Base-by-base conservation (phyloP, 2,329 filamentous ascomycete species). In the Colletotrichum incanum region DNA sequence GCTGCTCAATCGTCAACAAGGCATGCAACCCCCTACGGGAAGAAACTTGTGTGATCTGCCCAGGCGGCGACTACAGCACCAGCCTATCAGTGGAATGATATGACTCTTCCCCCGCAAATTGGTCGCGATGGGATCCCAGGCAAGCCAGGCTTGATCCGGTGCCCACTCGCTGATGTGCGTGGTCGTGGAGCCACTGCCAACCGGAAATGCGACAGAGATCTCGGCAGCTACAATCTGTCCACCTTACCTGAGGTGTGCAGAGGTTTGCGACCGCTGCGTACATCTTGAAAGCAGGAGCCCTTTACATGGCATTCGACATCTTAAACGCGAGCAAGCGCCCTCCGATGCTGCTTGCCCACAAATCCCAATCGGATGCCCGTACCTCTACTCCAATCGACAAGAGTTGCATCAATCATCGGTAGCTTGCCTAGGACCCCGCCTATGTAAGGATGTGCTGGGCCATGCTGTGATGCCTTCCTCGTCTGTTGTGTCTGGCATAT, bases 21-120 rank as follows among this genome's bases (percentile, higher is more conserved):
- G 49, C 47, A 67, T 26, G 59, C 70, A 64, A 59, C 31, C 55
- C 55, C 52, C 31, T 31, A 43, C 54, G 65, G 56, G 23, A 28
- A 60, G 65, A 65, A 41, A 47, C 16, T 28, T 56, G 52, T 70
- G 45, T 69, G 59, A 69, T 69, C 65, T 64, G 65, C 41, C 52
- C 18, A 31, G 65, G 58, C 37, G 69, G 69, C 45, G 69, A 69
- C 65, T 47, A 68, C 20, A 34, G 66, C 7, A 59, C 28, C 45
- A 52, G 58, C 69, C 69, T 71, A 68, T 71, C 58, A 69, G 50
- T 60, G 52, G 39, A 69, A 69, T 60, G 54, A 55, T 49, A 63
- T 69, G 65, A 72, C 70, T 69, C 65, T 69, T 72, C 65, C 70
- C 65, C 70, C 70, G 65, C 70, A 72, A 72, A 72, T 64, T 64